Evolutionary conservation across 768 basidiomycete species (phyloP).

Genomic region (Tulasnella sp.): DNA sequence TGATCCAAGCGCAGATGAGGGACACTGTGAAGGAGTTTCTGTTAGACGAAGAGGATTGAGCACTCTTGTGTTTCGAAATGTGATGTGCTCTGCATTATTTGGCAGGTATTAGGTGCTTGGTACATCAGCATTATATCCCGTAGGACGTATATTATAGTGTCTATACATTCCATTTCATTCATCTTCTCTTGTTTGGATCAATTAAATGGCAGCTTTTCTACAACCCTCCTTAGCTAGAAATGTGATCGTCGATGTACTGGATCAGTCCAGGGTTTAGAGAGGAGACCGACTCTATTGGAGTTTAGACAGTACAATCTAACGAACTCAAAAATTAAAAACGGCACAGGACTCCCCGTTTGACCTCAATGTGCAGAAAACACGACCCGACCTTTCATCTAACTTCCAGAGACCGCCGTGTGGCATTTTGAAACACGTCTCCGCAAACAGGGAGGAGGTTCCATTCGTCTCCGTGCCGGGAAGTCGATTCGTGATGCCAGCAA

Average conservation of each 20-base stretch:
- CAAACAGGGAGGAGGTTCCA: not conserved
- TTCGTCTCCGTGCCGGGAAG: not conserved
- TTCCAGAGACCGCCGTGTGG: not conserved
- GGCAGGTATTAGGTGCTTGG: too few species aligned
- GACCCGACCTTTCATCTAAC: not conserved
- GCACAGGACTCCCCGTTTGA: not conserved
- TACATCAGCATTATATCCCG: too few species aligned
- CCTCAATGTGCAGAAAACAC: not conserved
- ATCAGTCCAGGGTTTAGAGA: too few species aligned
- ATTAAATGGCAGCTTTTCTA: too few species aligned
- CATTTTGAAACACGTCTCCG: not conserved
- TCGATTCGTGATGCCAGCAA: not conserved
- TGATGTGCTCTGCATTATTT: too few species aligned
- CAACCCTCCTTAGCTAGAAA: too few species aligned
- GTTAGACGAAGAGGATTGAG: not conserved
- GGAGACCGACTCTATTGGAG: too few species aligned
- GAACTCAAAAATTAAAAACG: not conserved
- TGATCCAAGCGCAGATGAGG: slow-evolving; percentile 1
- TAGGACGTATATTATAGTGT: too few species aligned
- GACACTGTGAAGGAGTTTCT: slow-evolving; percentile 15
- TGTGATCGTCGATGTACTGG: too few species aligned
- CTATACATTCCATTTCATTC: too few species aligned
- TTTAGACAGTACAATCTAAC: too few species aligned
- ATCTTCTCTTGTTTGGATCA: too few species aligned
- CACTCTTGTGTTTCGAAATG: not conserved